Base-by-base conservation (phyloP, 78 protist species). In the Parvularia atlantis region DNA sequence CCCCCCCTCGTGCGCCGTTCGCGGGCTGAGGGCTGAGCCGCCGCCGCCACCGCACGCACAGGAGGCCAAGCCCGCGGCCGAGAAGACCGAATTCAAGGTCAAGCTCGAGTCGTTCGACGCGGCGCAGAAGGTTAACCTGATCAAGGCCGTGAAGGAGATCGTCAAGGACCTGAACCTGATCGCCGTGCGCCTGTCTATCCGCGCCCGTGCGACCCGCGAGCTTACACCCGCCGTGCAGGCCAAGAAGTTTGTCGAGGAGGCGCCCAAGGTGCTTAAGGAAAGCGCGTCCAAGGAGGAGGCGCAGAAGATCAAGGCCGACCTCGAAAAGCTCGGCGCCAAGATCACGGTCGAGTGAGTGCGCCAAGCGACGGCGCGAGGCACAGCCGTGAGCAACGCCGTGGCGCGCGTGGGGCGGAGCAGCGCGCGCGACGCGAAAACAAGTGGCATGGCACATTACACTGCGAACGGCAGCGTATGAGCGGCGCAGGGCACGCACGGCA, bases 181-280 rank as follows among this genome's bases (percentile, higher is more conserved):
- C 20, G 26, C 30, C 31, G 65, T 59, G 24, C 39, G 65, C 31
- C 4, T 50, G 50, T 11, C 11, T 7, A 7, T 44, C 11, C 50
- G 24, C 50, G 11, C 11, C 11, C 50, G 7, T 7, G 50, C 50
- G 24, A 14, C 24, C 50, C 50, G 50, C 11, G 7, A 44, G 11
- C 50, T 44, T 44, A 44, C 50, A 44, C 50, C 50, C 11, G 50
- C 50, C 11, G 50, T 6, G 11, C 53, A 64, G 57, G 71, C 71
- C 22, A 66, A 66, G 71, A 48, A 66, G 60, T 41, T 66, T 3
- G 71, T 66, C 48, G 71, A 66, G 71, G 48, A 24, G n/a, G 35
- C 30, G 13, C 71, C 71, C 11, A 44, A 66, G 58, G 40, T 39
- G 19, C 24, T 66, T 11, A 41, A 46, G 71, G 28, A 43, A 37